phyloP scores from a whole-genome alignment of 1,139 yeast species.

The Casaregolazyma lundiana region DNA sequence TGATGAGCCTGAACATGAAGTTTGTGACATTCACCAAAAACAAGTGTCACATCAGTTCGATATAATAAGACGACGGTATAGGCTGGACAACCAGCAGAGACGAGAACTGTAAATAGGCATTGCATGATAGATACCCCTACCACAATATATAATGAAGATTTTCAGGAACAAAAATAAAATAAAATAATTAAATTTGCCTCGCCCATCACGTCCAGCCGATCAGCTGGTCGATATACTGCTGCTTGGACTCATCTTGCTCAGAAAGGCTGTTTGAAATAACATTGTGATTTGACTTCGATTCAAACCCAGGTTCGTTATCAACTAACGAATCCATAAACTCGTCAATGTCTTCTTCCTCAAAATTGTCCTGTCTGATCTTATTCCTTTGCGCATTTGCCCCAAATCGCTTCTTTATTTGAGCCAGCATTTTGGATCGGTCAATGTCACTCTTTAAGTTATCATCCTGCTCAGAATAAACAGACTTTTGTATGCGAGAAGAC shows the following conservation, averaged over 20 bases:
- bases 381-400: constrained; percentile 11
- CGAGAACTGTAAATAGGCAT: too few species aligned
- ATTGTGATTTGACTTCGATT: constrained; percentile 1
- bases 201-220: not conserved
- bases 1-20: constrained; percentile 2
- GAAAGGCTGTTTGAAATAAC: not conserved
- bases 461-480: constrained; percentile 20
- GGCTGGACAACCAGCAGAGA: too few species aligned
- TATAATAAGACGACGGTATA: too few species aligned
- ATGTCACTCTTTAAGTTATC: constrained; percentile 19
- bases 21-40: too few species aligned
- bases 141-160: too few species aligned
- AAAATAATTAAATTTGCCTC: too few species aligned
- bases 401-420: constrained; percentile 23
- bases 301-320: not conserved
- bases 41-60: too few species aligned
- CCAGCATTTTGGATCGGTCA: constrained; percentile 21
- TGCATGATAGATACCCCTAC: too few species aligned
- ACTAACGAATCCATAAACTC: constrained; percentile 27
- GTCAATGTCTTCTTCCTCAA: constrained; percentile 29
- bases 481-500: constrained; percentile 10
- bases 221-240: constrained; percentile 6
- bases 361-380: not conserved
- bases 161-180: too few species aligned
- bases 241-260: not conserved